Base-by-base conservation (phyloP, 257 asterid genomes). In the Forsythia suspensa region DNA sequence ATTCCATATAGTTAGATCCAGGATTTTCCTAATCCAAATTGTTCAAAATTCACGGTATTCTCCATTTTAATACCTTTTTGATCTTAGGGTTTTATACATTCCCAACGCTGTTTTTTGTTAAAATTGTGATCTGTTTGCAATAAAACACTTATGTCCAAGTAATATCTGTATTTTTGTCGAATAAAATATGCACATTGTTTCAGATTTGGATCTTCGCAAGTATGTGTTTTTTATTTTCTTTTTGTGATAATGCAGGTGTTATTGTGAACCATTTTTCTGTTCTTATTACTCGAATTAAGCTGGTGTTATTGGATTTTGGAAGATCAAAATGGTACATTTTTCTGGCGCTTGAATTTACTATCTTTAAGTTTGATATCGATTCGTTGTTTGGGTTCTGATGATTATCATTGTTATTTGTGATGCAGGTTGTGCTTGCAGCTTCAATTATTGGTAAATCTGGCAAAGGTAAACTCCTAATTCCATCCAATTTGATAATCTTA, bases 401-500 rank as follows among this genome's bases (percentile, higher is more conserved):
- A 59, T 59, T 59, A 21, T 59, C 34, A 6, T 21, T 59, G 67
- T 21, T 59, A n/a, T 72, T 11, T 72, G 21, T 75, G 29, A 42
- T 76, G 79, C 83, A 87, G 91, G 91, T 85, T 84, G 88, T 87
- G 70, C 83, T 87, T 40, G 89, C 91, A 29, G 91, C 89, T 70
- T 85, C 91, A 8, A 82, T 87, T 61, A 83, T 85, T 16, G 81
- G 84, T 71, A 87, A 87, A 83, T 81, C 91, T 38, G 91, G 91
- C 51, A 87, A 87, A 84, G 88, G 91, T 83, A 80, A 69, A 75
- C 68, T 74, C 55, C 74, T 66, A 3, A n/a, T 13, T 59, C 36
- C 8, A 57, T 59, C 34, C 3, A 57, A 57, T 57, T 24, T 57
- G 34, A 57, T 11, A 51, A 51, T n/a, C 20, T 59, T 20, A 59